These are phyloP conservation scores for Neurospora africana DNA, from an alignment of 495 filamentous ascomycete genomes.

Conservation along the genomic window DNA sequence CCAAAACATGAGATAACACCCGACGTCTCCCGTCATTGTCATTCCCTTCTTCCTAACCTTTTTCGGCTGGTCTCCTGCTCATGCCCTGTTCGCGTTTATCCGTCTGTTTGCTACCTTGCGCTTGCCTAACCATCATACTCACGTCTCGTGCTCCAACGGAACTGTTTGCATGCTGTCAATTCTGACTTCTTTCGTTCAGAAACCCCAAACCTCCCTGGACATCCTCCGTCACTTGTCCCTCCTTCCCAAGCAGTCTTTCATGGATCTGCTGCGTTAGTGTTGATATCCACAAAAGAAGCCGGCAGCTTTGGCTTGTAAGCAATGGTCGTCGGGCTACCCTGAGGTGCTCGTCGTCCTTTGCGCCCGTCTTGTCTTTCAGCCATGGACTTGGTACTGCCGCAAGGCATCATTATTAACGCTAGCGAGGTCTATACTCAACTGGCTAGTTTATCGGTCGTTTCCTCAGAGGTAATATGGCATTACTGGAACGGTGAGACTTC, in stretches of 20 bases:
- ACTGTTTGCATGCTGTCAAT: neutral
- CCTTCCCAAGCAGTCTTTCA: neutral
- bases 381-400: slow-evolving; percentile 11
- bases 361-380: neutral
- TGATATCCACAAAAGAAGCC: neutral
- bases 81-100: neutral
- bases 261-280: neutral
- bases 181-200: neutral
- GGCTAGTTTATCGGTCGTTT: slow-evolving; percentile 36
- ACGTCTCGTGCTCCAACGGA: neutral
- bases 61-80: neutral
- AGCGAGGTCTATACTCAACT: slow-evolving; percentile 33
- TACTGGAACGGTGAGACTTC: slow-evolving; percentile 39
- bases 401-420: slow-evolving; percentile 38
- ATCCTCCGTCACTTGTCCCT: neutral
- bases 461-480: slow-evolving; percentile 36
- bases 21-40: neutral
- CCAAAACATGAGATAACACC: neutral
- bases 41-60: neutral
- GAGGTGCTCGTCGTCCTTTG: neutral
- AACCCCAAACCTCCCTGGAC: neutral
- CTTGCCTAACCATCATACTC: neutral
- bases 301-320: neutral
- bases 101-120: neutral
- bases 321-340: neutral